Evolutionary conservation across 768 basidiomycete species (phyloP), one percentile per base, ranked within the genome.

Genomic region (Hygrocybe punicea): DNA sequence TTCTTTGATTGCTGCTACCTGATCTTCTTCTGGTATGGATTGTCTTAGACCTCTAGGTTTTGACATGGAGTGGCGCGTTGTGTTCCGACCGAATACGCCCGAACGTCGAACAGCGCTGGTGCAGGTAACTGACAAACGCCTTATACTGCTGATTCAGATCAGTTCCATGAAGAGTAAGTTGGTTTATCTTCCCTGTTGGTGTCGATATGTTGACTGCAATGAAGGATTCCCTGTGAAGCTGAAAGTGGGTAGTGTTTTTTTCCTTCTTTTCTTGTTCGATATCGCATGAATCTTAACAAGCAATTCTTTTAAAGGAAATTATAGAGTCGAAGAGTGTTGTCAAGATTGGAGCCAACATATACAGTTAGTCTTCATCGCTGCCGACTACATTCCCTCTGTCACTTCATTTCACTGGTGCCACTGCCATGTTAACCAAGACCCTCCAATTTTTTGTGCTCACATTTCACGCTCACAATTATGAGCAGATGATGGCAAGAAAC

Each of bases 401-500:
- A n/a, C n/a, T n/a, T n/a, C n/a, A n/a, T n/a, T n/a, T n/a, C n/a
- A n/a, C n/a, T n/a, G n/a, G n/a, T n/a, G n/a, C n/a, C n/a, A n/a
- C n/a, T n/a, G n/a, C n/a, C n/a, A n/a, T n/a, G n/a, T n/a, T n/a
- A n/a, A n/a, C n/a, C n/a, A n/a, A n/a, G n/a, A n/a, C n/a, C n/a
- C n/a, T n/a, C n/a, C n/a, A n/a, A n/a, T n/a, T n/a, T n/a, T n/a
- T n/a, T n/a, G n/a, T n/a, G n/a, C n/a, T n/a, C n/a, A n/a, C n/a
- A n/a, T n/a, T n/a, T n/a, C n/a, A n/a, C n/a, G n/a, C 39, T 40
- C 60, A n/a, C 53, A 33, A 21, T 29, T 13, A 35, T 37, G 16
- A 53, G 33, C 53, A 75, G 74, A 68, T 53, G 75, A 76, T 47
- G 75, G 72, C 13, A 69, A 63, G 55, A 76, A 76, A 53, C 61